These are phyloP conservation scores for Wakefieldia striispora DNA, from an alignment of 768 basidiomycete genomes.

Conservation along the genomic window DNA sequence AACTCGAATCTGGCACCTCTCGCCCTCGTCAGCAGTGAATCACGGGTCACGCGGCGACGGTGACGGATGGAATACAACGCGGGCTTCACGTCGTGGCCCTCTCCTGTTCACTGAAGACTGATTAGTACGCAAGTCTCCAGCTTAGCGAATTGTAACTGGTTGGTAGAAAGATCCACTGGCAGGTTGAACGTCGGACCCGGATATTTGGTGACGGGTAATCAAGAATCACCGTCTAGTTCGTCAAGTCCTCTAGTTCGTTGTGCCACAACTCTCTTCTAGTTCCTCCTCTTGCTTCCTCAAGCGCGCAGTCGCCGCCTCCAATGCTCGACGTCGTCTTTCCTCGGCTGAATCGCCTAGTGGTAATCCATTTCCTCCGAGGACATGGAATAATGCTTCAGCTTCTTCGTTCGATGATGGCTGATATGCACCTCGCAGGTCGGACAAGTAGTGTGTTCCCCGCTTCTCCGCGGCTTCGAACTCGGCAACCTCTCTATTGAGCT, in stretches of 20 bases:
- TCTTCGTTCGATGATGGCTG: slow-evolving; percentile 56
- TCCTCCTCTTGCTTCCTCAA: slow-evolving; percentile 67
- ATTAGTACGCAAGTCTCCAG: too few species aligned
- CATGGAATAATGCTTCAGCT: slow-evolving; percentile 48
- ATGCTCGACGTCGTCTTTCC: slow-evolving; percentile 51
- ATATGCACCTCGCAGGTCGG: slow-evolving; percentile 38
- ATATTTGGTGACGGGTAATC: too few species aligned
- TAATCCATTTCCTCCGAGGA: slow-evolving; percentile 49
- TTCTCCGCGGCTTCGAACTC: slow-evolving; percentile 58
- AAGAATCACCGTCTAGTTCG: background rate
- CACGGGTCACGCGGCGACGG: too few species aligned
- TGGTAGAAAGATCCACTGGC: too few species aligned
- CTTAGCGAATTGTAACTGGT: too few species aligned
- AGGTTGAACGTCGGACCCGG: too few species aligned
- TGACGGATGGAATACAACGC: too few species aligned
- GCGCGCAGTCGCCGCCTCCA: slow-evolving; percentile 62
- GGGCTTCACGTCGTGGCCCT: too few species aligned
- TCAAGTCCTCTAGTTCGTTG: slow-evolving; percentile 23
- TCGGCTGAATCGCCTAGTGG: slow-evolving; percentile 46
- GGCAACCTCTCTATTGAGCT: slow-evolving; percentile 68
- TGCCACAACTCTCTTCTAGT: slow-evolving; percentile 70
- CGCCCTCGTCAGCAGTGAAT: too few species aligned
- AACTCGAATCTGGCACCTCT: too few species aligned
- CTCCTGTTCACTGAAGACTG: too few species aligned
- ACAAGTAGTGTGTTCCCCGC: slow-evolving; percentile 55